A percentile compares a stretch with the other conserved stretches of the same genome.
phyloP scores from a whole-genome alignment of 306 rosid species.

The Sphenostylis stenocarpa region DNA sequence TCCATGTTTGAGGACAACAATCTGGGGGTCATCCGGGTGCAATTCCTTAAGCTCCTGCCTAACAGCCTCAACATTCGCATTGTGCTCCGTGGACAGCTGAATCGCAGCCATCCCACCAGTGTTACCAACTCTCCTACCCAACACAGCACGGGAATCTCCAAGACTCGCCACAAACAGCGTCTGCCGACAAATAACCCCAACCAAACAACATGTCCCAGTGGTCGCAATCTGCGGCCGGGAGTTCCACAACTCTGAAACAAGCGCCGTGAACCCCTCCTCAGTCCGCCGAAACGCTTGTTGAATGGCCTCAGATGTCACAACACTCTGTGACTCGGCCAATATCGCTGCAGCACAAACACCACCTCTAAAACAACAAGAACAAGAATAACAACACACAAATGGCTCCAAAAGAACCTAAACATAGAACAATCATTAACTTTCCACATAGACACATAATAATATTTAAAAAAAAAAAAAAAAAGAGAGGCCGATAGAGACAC shows the following conservation, averaged over 20 bases:
- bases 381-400: slow-evolving; percentile 37
- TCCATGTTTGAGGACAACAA: slow-evolving; percentile 81
- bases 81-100: slow-evolving; percentile 85
- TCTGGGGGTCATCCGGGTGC: slow-evolving; percentile 81
- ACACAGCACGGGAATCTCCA: slow-evolving; percentile 87
- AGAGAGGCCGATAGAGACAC: not conserved
- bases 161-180: slow-evolving; percentile 77
- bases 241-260: slow-evolving; percentile 65
- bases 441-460: not conserved
- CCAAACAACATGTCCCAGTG: slow-evolving; percentile 83
- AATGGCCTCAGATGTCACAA: slow-evolving; percentile 66
- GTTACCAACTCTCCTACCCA: slow-evolving; percentile 84
- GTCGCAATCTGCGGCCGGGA: slow-evolving; percentile 69
- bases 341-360: slow-evolving; percentile 43
- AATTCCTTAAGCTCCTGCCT: slow-evolving; percentile 71
- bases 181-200: slow-evolving; percentile 76
- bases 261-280: slow-evolving; percentile 75
- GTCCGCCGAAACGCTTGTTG: slow-evolving; percentile 61
- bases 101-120: slow-evolving; percentile 82
- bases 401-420: slow-evolving; percentile 25
- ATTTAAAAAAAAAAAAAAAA: not conserved
- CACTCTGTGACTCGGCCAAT: slow-evolving; percentile 55
- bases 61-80: slow-evolving; percentile 71
- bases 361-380: slow-evolving; percentile 48
- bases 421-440: not conserved